Evolutionary conservation across 2,329 filamentous ascomycete genomes (phyloP), one percentile per base, ranked within the genome.

Genomic region (Penicillium corylophilum): DNA sequence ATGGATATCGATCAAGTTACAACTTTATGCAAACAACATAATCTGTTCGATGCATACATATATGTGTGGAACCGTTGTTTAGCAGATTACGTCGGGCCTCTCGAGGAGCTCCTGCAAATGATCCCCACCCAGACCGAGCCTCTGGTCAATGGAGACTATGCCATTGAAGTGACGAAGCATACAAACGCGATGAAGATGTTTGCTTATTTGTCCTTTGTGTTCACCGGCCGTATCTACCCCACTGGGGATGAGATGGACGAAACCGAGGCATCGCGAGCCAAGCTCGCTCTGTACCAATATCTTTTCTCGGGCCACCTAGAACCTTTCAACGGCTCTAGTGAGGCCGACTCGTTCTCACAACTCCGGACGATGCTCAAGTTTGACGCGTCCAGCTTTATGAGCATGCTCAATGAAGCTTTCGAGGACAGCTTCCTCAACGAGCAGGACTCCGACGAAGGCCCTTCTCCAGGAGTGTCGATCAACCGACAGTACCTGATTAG

Each of bases 41-140:
- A 88, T 59, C 81, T 99, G 4, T 99, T 96, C 66, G 95, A 99
- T 71, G 95, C 94, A 2, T 82, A 96, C 50, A 91, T 95, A 39
- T 96, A 97, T 68, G 89, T 99, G 49, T 99, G 94, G 94, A 97
- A 95, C 54, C 87, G 90, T 70, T 91, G 90, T 2, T 77, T 99
- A 24, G 78, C 79, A 55, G 95, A 99, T 71, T 96, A 95, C 64
- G 86, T 96, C 55, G 95, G 92, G 1, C 93, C 94, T 1, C 78
- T 97, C 50, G 87, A 90, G 60, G 91, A 96, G 55, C 81, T 99
- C 2, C 77, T 96, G 22, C 67, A 77, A 49, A 72, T 77, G 42
- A 67, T 69, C 20, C 61, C 66, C 16, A 46, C 60, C 1, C 51
- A 57, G 22, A 48, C 53, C 15, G 55, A 63, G 18, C 35, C 57